phyloP scores from a whole-genome alignment of 768 basidiomycete genomes.

The Podaxis sp. region DNA sequence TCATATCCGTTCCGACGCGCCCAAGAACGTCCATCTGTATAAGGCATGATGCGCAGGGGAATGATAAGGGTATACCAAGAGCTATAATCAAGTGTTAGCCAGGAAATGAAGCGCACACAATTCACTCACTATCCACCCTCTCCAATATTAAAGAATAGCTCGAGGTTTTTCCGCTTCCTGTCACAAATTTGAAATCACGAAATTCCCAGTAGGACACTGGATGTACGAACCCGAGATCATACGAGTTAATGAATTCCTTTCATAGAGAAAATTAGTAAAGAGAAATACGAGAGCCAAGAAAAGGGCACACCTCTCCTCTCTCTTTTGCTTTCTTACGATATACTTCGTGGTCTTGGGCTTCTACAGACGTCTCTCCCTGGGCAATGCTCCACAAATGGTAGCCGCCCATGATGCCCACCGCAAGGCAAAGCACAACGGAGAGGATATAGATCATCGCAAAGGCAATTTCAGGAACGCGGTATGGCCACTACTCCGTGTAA shows the following conservation, averaged over 20 bases:
- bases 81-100: conserved; percentile 35
- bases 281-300: background rate
- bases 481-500: conserved; percentile 30
- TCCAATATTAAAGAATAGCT: conserved; percentile 86
- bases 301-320: conserved; percentile 59
- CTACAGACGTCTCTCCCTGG: conserved; percentile 84
- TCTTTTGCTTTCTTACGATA: conserved; percentile 69
- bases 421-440: conserved; percentile 68
- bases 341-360: conserved; percentile 81
- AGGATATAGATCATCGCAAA: conserved; percentile 81
- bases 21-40: conserved; percentile 84
- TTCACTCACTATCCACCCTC: conserved; percentile 73
- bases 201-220: background rate
- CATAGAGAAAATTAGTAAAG: background rate
- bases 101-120: background rate
- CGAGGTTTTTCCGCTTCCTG: conserved; percentile 64
- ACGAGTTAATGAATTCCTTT: conserved; percentile 85
- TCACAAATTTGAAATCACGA: background rate
- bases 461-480: conserved; percentile 62
- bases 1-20: conserved; percentile 65
- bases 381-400: conserved; percentile 75
- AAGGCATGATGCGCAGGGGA: conserved; percentile 76
- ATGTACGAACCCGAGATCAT: conserved; percentile 74
- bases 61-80: conserved; percentile 77
- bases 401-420: conserved; percentile 66